Conservation (phyloP, 192 early-diverging fungal species). For the Backusella morwellensis region DNA sequence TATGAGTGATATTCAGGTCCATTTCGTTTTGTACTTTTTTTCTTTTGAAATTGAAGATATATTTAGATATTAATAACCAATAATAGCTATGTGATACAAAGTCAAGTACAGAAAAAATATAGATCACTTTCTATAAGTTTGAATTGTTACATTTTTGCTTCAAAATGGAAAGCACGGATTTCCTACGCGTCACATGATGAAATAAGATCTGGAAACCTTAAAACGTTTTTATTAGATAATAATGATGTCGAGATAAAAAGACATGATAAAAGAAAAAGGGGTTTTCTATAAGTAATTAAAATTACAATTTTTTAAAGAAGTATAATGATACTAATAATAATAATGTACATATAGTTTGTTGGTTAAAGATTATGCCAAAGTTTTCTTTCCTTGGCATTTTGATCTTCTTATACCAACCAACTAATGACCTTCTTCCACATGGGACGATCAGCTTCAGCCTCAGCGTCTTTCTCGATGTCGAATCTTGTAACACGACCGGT, state of each 20-base stretch:
- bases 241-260: background rate
- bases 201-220: background rate
- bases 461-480: slow-evolving; percentile 16
- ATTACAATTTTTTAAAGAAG: background rate
- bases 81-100: too few species aligned
- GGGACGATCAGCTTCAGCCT: slow-evolving; percentile 1
- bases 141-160: background rate
- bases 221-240: background rate
- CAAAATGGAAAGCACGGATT: background rate
- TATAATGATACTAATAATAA: background rate
- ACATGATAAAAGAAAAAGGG: background rate
- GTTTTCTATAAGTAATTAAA: background rate
- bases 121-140: background rate
- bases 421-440: background rate
- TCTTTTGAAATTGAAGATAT: too few species aligned
- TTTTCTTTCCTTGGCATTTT: background rate
- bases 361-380: background rate
- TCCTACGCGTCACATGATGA: background rate
- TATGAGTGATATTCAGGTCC: too few species aligned
- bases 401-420: background rate
- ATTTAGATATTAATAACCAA: too few species aligned
- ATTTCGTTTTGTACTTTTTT: too few species aligned
- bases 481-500: slow-evolving; percentile 18
- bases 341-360: background rate
- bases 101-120: too few species aligned